These are phyloP conservation scores for Colletotrichum sansevieriae DNA, from an alignment of 2,329 filamentous ascomycete species.

Conservation along the genomic window DNA sequence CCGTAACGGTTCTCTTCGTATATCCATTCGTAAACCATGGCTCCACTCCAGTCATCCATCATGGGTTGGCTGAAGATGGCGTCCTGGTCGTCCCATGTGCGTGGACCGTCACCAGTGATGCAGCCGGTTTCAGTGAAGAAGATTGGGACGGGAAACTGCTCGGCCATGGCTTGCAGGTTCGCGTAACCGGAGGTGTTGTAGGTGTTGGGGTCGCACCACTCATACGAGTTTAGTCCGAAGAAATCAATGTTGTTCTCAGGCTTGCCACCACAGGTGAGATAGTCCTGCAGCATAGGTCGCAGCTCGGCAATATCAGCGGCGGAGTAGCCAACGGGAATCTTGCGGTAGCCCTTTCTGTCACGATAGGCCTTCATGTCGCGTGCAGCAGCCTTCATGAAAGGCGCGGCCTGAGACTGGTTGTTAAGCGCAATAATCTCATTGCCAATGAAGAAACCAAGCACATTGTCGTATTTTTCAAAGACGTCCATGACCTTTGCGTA, in stretches of 20 bases:
- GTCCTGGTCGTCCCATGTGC: slow-evolving; percentile 78
- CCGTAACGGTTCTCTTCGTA: slow-evolving; percentile 87
- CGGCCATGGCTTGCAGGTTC: slow-evolving; percentile 74
- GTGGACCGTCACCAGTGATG: slow-evolving; percentile 70
- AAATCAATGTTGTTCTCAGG: slow-evolving; percentile 81
- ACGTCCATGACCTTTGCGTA: slow-evolving; percentile 82
- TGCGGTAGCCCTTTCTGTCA: slow-evolving; percentile 79
- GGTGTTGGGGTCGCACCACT: slow-evolving; percentile 75
- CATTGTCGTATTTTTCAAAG: slow-evolving; percentile 83
- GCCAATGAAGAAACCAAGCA: slow-evolving; percentile 86
- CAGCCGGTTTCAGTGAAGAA: slow-evolving; percentile 94
- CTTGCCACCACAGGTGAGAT: slow-evolving; percentile 83
- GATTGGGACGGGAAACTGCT: slow-evolving; percentile 83
- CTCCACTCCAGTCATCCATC: slow-evolving; percentile 77
- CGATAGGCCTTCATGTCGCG: slow-evolving; percentile 88
- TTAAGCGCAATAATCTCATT: slow-evolving; percentile 84
- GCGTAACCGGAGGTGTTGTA: slow-evolving; percentile 78
- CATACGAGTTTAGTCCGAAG: slow-evolving; percentile 88
- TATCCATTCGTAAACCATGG: slow-evolving; percentile 93
- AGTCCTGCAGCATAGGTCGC: slow-evolving; percentile 73
- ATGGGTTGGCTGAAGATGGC: slow-evolving; percentile 83
- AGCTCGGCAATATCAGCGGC: slow-evolving; percentile 84
- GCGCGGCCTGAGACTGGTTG: slow-evolving; percentile 74
- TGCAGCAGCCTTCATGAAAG: slow-evolving; percentile 85
- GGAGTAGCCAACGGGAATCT: slow-evolving; percentile 88